phyloP scores from a whole-genome alignment of 164 flowering plant genomes.

The Dillenia suffruticosa region DNA sequence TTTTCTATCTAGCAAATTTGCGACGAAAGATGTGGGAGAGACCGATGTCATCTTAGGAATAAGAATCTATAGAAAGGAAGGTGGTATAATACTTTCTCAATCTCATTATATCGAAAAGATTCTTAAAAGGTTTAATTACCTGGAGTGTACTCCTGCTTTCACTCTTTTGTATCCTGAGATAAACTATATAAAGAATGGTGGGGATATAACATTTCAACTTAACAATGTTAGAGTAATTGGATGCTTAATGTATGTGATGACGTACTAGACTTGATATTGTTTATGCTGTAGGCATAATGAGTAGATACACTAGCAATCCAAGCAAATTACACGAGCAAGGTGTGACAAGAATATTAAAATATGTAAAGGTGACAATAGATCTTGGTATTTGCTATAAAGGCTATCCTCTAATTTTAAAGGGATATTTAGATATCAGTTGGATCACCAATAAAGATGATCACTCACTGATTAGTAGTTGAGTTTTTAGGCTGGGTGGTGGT shows the following conservation, averaged over 20 bases:
- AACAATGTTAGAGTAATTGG: neutral
- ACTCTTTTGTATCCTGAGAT: neutral
- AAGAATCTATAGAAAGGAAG: neutral
- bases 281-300: no score
- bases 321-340: no score
- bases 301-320: no score
- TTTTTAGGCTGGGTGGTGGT: no score
- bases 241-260: neutral
- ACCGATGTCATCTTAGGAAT: neutral
- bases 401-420: no score
- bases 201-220: neutral
- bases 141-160: neutral
- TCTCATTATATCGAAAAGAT: neutral
- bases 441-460: no score
- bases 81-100: neutral
- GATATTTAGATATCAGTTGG: no score
- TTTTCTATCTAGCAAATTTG: neutral
- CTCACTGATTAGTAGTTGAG: no score
- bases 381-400: no score
- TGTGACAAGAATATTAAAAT: no score
- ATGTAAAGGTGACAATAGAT: no score
- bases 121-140: neutral
- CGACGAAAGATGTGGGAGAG: neutral
- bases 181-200: neutral
- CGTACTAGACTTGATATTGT: no score